Conservation (phyloP, 202 grass and related monocot genomes). For the Dendrocalamus latiflorus region DNA sequence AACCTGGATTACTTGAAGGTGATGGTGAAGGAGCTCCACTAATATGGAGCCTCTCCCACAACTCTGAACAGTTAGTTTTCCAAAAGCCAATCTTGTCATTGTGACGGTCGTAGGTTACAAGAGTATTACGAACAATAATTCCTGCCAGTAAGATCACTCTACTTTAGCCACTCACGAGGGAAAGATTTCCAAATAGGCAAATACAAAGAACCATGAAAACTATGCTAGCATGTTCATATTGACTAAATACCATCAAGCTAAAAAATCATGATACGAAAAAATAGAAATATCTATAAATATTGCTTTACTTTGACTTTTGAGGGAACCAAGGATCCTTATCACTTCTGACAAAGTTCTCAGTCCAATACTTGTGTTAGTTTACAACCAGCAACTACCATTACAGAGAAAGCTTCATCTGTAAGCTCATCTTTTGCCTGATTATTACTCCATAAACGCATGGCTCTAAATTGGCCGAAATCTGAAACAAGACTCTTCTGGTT, state of each 20-base stretch:
- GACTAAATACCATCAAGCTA: neutral
- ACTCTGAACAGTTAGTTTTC: conserved; percentile 98
- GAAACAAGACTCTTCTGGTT: neutral
- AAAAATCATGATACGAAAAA: neutral
- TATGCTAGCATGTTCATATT: neutral
- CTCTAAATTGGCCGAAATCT: conserved; percentile 5
- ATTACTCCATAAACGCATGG: conserved; percentile 17
- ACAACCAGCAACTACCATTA: too few species aligned
- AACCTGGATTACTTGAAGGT: conserved; percentile 48
- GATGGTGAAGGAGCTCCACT: conserved; percentile 52
- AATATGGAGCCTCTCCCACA: conserved; percentile 72
- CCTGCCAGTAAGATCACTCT: conserved; percentile 43
- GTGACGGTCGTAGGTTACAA: conserved; percentile 93
- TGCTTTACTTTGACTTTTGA: neutral
- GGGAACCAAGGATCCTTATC: conserved; percentile 6
- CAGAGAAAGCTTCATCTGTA: neutral
- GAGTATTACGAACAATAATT: conserved; percentile 91
- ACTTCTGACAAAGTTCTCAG: neutral
- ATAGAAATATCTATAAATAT: neutral
- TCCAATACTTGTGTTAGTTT: too few species aligned
- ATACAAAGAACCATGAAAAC: neutral
- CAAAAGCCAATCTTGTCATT: conserved; percentile 91
- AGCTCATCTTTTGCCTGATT: neutral
- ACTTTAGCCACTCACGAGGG: conserved; percentile 2
- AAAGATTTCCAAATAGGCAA: conserved; percentile 1